phyloP scores from a whole-genome alignment of 345 rosid species.

The Eucalyptus fibrosa region DNA sequence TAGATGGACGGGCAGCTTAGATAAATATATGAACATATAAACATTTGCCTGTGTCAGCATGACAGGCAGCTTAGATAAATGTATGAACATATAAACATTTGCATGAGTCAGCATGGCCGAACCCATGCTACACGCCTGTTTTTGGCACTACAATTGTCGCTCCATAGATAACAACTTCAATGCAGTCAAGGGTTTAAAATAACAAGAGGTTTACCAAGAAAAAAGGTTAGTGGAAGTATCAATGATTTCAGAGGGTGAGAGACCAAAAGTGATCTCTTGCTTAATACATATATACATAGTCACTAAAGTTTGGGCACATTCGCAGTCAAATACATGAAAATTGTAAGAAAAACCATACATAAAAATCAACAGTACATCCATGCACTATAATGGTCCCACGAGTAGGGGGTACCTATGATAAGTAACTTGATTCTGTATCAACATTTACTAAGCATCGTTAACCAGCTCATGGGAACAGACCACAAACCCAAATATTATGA shows the following conservation, averaged over 20 bases:
- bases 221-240: not conserved
- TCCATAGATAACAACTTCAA: not conserved
- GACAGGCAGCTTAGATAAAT: no score
- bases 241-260: not conserved
- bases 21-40: not conserved
- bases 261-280: not conserved
- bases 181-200: not conserved
- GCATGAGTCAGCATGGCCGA: not conserved
- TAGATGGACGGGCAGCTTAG: not conserved
- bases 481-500: not conserved
- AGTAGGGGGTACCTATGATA: not conserved
- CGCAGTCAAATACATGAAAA: not conserved
- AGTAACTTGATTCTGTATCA: not conserved
- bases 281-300: not conserved
- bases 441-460: not conserved
- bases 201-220: not conserved
- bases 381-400: not conserved
- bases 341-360: not conserved
- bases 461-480: not conserved
- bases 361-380: not conserved
- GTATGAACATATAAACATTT: not conserved
- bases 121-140: not conserved
- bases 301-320: not conserved
- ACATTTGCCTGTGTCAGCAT: not conserved
- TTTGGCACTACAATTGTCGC: not conserved